A percentile compares a stretch with the other conserved stretches of the same genome.
Conservation (phyloP, 73 alveolate genomes). For the Paramecium octaurelia region DNA sequence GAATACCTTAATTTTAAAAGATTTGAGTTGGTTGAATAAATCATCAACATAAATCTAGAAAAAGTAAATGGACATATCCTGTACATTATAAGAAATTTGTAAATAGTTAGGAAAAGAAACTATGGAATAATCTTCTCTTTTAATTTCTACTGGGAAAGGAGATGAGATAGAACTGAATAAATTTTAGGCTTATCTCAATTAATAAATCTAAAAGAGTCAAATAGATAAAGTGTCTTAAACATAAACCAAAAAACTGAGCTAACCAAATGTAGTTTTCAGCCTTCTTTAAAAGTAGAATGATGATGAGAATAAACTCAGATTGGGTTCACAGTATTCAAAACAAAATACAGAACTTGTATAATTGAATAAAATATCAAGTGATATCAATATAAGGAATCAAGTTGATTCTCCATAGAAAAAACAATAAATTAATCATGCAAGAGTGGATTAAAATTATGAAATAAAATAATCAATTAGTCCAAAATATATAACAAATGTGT, state of each 20-base stretch:
- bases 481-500: not conserved
- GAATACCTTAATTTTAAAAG: not conserved
- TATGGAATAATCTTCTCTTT: not conserved
- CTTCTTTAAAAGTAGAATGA: not conserved
- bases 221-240: not conserved
- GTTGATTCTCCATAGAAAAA: not conserved
- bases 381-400: not conserved
- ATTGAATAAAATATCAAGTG: not conserved
- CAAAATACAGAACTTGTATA: not conserved
- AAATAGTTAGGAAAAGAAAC: not conserved
- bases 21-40: not conserved
- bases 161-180: not conserved
- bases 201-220: not conserved
- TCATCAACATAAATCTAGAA: too few species aligned
- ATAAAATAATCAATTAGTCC: not conserved
- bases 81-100: not conserved
- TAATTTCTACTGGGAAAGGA: not conserved
- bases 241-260: not conserved
- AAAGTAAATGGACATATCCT: not conserved
- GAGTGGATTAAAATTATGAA: not conserved
- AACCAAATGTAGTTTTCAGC: not conserved
- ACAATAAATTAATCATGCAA: not conserved
- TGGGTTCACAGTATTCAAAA: not conserved
- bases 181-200: not conserved
- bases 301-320: not conserved